Percentiles rank a stretch among this genome's conserved stretches.
Conservation (phyloP, 148 eudicot species). For the Rhododendron molle region DNA sequence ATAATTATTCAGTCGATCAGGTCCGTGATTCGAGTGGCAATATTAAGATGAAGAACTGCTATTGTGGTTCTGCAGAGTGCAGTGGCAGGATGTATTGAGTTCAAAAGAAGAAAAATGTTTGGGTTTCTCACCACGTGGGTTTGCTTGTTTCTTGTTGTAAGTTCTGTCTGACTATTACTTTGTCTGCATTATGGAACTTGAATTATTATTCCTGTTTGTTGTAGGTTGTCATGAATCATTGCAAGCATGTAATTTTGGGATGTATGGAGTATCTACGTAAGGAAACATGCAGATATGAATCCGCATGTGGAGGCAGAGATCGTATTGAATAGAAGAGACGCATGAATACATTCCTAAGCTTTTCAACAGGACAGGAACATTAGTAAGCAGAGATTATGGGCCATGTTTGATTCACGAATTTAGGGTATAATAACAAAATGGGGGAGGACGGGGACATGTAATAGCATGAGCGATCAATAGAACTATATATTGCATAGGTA, state of each 20-base stretch:
- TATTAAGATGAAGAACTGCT: slow-evolving; percentile 64
- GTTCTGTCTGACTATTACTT: not conserved
- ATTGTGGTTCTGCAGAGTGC: slow-evolving; percentile 82
- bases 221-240: not conserved
- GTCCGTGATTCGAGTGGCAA: slow-evolving; percentile 65
- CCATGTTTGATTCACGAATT: not conserved
- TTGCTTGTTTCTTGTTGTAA: slow-evolving; percentile 5
- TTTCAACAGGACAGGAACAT: not conserved
- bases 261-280: not conserved
- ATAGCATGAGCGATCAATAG: not conserved
- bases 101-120: not conserved
- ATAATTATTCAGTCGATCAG: slow-evolving; percentile 66
- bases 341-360: not conserved
- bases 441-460: not conserved
- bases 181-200: not conserved
- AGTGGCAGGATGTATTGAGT: slow-evolving; percentile 79
- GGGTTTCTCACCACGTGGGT: not conserved
- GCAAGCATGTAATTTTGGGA: not conserved
- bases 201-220: not conserved
- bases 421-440: not conserved
- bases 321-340: not conserved
- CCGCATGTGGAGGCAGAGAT: not conserved
- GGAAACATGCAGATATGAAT: not conserved
- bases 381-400: not conserved
- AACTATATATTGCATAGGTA: not conserved